phyloP scores from a whole-genome alignment of 2,329 filamentous ascomycete genomes.

The Aspergillus phoenicis region DNA sequence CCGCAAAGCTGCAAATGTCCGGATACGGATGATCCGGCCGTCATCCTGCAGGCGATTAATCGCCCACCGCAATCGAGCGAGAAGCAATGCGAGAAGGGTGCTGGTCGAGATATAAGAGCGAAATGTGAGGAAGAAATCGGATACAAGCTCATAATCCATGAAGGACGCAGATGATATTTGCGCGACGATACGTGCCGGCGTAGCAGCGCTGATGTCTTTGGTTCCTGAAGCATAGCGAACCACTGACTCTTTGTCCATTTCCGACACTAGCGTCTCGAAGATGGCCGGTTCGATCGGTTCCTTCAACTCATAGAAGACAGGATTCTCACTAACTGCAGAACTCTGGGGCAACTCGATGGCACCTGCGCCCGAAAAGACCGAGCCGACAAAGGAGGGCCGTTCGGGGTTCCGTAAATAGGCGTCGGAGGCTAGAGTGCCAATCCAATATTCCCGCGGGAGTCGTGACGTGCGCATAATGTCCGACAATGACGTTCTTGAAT shows the following conservation, averaged over 20 bases:
- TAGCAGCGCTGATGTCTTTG: slow-evolving; percentile 82
- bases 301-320: slow-evolving; percentile 54
- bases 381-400: slow-evolving; percentile 39
- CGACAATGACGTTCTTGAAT: slow-evolving; percentile 65
- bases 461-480: slow-evolving; percentile 71
- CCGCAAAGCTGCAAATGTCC: slow-evolving; percentile 90
- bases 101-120: slow-evolving; percentile 78
- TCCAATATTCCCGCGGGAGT: slow-evolving; percentile 48
- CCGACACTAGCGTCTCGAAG: slow-evolving; percentile 78
- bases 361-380: slow-evolving; percentile 40
- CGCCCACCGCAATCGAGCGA: slow-evolving; percentile 86
- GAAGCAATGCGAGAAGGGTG: slow-evolving; percentile 78
- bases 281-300: slow-evolving; percentile 66
- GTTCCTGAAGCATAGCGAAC: slow-evolving; percentile 76
- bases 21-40: slow-evolving; percentile 90
- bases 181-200: slow-evolving; percentile 84
- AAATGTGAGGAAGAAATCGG: slow-evolving; percentile 96
- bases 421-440: slow-evolving; percentile 26
- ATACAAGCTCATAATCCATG: slow-evolving; percentile 93
- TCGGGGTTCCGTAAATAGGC: slow-evolving; percentile 30
- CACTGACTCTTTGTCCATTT: slow-evolving; percentile 78
- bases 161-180: slow-evolving; percentile 96
- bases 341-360: slow-evolving; percentile 35
- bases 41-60: slow-evolving; percentile 76
- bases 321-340: slow-evolving; percentile 42